These are phyloP conservation scores for Epichloe elymi DNA, from an alignment of 2,329 filamentous ascomycete species.

Conservation along the genomic window DNA sequence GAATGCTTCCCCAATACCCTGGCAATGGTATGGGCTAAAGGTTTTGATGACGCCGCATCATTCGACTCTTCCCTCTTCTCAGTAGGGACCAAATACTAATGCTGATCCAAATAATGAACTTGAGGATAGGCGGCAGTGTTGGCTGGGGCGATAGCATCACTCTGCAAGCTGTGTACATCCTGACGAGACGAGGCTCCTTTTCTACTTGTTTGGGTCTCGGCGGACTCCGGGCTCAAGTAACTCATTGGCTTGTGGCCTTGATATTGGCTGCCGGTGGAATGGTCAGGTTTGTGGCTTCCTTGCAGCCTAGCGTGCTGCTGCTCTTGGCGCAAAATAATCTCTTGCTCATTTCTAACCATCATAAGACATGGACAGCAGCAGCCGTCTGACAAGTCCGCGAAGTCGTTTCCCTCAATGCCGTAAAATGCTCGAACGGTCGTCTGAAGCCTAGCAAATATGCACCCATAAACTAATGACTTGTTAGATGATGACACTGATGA, in stretches of 20 bases:
- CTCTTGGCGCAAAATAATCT: slow-evolving; percentile 19
- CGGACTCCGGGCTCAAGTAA: slow-evolving; percentile 3
- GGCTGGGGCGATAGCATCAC: background rate
- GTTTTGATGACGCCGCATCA: background rate
- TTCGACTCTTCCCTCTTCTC: background rate
- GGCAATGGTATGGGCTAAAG: background rate
- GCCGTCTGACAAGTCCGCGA: slow-evolving; percentile 13
- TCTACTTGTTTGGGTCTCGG: slow-evolving; percentile 1
- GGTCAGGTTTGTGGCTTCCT: slow-evolving; percentile 2
- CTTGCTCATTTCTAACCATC: slow-evolving; percentile 18
- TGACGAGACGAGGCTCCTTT: background rate
- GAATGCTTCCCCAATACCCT: slow-evolving; percentile 3
- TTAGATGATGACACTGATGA: background rate
- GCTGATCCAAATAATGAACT: slow-evolving; percentile 6
- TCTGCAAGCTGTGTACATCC: background rate
- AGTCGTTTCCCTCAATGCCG: slow-evolving; percentile 15
- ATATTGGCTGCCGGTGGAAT: slow-evolving; percentile 10
- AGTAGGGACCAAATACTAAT: slow-evolving; percentile 9
- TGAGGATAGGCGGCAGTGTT: slow-evolving; percentile 1
- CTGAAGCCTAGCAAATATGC: slow-evolving; percentile 17
- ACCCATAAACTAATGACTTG: slow-evolving; percentile 17
- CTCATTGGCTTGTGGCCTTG: slow-evolving; percentile 12
- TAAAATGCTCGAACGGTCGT: slow-evolving; percentile 19
- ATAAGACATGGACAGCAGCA: slow-evolving; percentile 17
- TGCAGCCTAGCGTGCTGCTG: slow-evolving; percentile 6